A percentile compares a stretch with the other conserved stretches of the same genome.
phyloP scores from a whole-genome alignment of 1,139 yeast species.

The Saccharomyces hybrid region DNA sequence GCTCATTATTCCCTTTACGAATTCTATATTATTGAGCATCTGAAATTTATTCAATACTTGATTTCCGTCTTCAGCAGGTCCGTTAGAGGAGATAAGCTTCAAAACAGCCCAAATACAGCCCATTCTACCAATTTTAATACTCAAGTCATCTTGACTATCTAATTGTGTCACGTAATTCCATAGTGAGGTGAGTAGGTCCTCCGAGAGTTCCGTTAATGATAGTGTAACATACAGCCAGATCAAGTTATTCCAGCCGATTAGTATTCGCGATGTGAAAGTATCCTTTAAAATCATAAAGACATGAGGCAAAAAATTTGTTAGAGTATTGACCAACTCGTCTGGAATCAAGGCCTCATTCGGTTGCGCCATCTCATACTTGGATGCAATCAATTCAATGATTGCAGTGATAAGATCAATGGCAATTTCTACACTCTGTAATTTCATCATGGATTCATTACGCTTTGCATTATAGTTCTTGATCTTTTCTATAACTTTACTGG shows the following conservation, averaged over 20 bases:
- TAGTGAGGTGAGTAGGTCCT: background rate
- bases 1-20: constrained; percentile 18
- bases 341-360: constrained; percentile 16
- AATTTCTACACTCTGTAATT: constrained; percentile 58
- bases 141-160: constrained; percentile 30
- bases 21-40: constrained; percentile 19
- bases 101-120: constrained; percentile 59
- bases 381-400: constrained; percentile 52
- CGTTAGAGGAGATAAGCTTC: constrained; percentile 30
- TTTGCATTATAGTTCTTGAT: constrained; percentile 37
- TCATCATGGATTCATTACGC: constrained; percentile 42
- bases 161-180: constrained; percentile 17
- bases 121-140: constrained; percentile 42
- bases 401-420: constrained; percentile 71
- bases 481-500: constrained; percentile 38
- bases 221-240: constrained; percentile 41
- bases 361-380: constrained; percentile 15
- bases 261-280: constrained; percentile 45
- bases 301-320: constrained; percentile 37
- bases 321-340: constrained; percentile 29
- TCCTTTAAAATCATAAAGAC: constrained; percentile 37
- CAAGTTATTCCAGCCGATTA: constrained; percentile 64
- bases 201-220: constrained; percentile 10
- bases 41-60: constrained; percentile 15
- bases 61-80: constrained; percentile 1